A percentile compares a stretch with the other conserved stretches of the same genome.
These are phyloP conservation scores for Phytophthora cryptogea DNA, from an alignment of 352 stramenopile species.

Conservation along the genomic window DNA sequence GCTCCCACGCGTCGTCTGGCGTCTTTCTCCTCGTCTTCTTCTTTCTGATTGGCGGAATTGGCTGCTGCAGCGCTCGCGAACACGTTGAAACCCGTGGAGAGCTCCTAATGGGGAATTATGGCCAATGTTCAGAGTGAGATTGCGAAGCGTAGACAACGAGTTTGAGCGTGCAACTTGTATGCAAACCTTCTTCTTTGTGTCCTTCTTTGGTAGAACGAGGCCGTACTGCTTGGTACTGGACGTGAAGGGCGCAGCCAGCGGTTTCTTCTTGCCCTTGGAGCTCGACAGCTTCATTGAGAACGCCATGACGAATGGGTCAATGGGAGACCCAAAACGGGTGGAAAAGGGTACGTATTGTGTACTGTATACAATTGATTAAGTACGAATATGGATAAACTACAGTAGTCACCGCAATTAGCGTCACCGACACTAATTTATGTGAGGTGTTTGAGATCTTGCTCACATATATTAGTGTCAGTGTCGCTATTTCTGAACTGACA, in stretches of 20 bases:
- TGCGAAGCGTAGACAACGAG: background rate
- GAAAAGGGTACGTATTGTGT: background rate
- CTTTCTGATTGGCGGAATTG: constrained; percentile 12
- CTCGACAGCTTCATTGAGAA: constrained; percentile 70
- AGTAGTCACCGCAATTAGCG: no score
- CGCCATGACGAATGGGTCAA: constrained; percentile 29
- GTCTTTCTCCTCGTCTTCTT: constrained; percentile 6
- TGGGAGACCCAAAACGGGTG: background rate
- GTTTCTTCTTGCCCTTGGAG: constrained; percentile 44
- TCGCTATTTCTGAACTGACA: no score
- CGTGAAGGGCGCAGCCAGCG: constrained; percentile 17
- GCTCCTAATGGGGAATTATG: constrained; percentile 21
- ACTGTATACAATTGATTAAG: background rate
- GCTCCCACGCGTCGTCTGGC: constrained; percentile 39
- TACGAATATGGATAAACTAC: background rate
- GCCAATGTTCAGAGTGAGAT: constrained; percentile 17
- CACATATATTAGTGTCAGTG: no score
- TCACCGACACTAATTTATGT: no score
- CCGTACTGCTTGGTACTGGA: constrained; percentile 46
- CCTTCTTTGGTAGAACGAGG: constrained; percentile 42
- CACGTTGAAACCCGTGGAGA: constrained; percentile 24
- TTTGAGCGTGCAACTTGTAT: constrained; percentile 2
- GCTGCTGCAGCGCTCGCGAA: constrained; percentile 28
- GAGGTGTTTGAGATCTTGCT: no score
- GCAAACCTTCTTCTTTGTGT: constrained; percentile 42